phyloP scores from a whole-genome alignment of 768 basidiomycete genomes.

The Melanogaster broomeanus region DNA sequence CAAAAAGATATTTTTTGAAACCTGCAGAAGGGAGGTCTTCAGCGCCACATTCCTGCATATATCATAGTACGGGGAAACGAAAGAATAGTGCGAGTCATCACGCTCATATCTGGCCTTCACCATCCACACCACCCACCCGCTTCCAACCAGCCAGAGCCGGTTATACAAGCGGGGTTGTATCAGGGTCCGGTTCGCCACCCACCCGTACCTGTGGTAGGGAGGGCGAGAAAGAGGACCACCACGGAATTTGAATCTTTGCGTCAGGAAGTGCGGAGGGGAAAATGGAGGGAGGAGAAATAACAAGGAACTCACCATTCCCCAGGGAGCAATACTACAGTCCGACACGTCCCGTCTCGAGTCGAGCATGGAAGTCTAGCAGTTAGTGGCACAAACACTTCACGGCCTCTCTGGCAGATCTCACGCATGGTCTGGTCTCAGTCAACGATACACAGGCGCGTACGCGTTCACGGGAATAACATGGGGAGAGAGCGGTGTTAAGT shows the following conservation, averaged over 20 bases:
- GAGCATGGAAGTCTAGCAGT: too few relatives aligned
- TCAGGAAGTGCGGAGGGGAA: neutral
- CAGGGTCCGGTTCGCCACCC: conserved; percentile 19
- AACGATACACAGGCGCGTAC: neutral
- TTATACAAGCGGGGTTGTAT: conserved; percentile 43
- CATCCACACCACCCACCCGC: conserved; percentile 52
- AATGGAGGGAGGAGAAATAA: too few relatives aligned
- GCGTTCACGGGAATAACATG: neutral
- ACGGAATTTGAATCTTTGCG: conserved; percentile 64
- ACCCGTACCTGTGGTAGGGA: conserved; percentile 8
- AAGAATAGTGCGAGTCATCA: conserved; percentile 8
- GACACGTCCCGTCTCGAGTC: too few relatives aligned
- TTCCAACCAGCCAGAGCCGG: conserved; percentile 54
- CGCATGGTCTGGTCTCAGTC: neutral
- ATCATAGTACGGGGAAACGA: too few relatives aligned
- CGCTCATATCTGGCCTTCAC: conserved; percentile 90
- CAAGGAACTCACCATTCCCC: conserved; percentile 29
- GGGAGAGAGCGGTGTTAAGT: conserved; percentile 1
- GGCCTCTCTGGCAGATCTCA: too few relatives aligned
- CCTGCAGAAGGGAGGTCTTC: conserved; percentile 6
- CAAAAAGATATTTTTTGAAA: neutral
- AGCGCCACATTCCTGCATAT: neutral
- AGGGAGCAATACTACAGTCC: too few relatives aligned
- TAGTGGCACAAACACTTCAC: too few relatives aligned
- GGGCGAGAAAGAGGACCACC: conserved; percentile 48